A percentile compares a stretch with the other conserved stretches of the same genome.
These are phyloP conservation scores for Pistacia atlantica DNA, from an alignment of 345 rosid species.

Conservation along the genomic window DNA sequence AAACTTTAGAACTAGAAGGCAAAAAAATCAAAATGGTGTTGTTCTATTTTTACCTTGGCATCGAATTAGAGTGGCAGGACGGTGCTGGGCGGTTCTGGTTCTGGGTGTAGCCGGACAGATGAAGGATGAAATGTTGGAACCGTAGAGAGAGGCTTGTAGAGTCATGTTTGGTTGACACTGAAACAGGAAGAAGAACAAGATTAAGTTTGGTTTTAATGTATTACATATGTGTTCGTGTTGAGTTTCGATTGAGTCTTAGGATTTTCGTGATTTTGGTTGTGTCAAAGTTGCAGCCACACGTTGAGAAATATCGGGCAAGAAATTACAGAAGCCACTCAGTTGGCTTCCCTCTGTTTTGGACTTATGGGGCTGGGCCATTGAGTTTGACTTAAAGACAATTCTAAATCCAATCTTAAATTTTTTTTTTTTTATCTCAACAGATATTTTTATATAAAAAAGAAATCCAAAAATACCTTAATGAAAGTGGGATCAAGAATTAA, in stretches of 20 bases:
- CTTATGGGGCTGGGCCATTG: neutral
- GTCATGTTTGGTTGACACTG: constrained; percentile 32
- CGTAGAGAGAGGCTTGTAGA: constrained; percentile 53
- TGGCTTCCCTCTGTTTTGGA: neutral
- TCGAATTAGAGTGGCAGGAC: constrained; percentile 40
- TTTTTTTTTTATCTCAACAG: too few species aligned
- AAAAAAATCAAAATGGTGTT: neutral
- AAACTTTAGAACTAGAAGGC: neutral
- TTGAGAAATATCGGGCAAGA: constrained; percentile 18
- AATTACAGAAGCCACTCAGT: constrained; percentile 6
- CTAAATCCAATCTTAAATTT: neutral
- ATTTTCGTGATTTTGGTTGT: neutral
- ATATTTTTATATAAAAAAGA: too few species aligned
- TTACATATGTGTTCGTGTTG: too few species aligned
- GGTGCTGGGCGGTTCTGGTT: constrained; percentile 30
- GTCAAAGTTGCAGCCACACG: constrained; percentile 4
- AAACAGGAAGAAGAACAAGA: constrained; percentile 5
- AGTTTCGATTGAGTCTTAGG: constrained; percentile 7
- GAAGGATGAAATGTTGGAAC: constrained; percentile 43
- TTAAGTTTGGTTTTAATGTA: neutral
- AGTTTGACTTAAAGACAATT: neutral
- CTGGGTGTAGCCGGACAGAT: constrained; percentile 28
- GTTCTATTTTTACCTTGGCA: constrained; percentile 40
- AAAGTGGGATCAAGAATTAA: neutral
- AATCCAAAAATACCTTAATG: neutral